Evolutionary conservation across 192 early-diverging fungal genomes (phyloP), one percentile per base, ranked within the genome.

Genomic region (Martensiomyces pterosporus): DNA sequence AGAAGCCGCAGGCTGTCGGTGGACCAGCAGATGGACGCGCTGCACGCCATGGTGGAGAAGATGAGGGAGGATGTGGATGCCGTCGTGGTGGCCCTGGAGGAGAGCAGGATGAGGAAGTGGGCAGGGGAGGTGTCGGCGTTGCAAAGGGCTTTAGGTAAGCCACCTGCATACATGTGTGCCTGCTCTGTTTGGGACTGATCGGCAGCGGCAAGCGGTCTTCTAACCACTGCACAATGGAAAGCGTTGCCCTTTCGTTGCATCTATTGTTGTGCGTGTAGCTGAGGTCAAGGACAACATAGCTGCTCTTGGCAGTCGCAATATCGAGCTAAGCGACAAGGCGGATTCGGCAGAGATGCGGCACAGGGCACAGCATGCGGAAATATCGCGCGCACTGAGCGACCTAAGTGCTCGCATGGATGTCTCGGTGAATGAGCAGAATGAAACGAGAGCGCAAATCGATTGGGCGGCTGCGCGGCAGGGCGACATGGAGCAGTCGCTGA

Each of bases 11-110:
- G 59, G 16, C 24, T 37, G 17, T 19, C 43, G 9, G 18, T 29
- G 9, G 54, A 57, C 29, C 50, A 44, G 19, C 41, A 24, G 15
- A 23, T 62, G 5, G 36, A 33, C 9, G 17, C 25, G 14, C 4
- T 73, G 49, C 40, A 53, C 10, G 9, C 13, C 2, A 3, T 24
- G 0, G 23, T 73, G 15, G 50, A 52, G 3, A 49, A 33, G 27
- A 19, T 73, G 12, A 47, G 54, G 13, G 57, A 64, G 9, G 62
- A 73, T 24, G 12, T 64, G 35, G 62, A 65, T 3, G 36, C 32
- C 6, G 15, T 64, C 39, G 43, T 33, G 0, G 50, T 42, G n/a
- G 27, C 34, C 1, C 15, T 53, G 23, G 61, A 64, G 3, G 48
- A 51, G 21, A 24, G 13, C 16, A 36, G 18, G 2, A 9, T 24